Base-by-base conservation (phyloP, 441 rosid species). In the Cnidoscolus chayamansa region DNA sequence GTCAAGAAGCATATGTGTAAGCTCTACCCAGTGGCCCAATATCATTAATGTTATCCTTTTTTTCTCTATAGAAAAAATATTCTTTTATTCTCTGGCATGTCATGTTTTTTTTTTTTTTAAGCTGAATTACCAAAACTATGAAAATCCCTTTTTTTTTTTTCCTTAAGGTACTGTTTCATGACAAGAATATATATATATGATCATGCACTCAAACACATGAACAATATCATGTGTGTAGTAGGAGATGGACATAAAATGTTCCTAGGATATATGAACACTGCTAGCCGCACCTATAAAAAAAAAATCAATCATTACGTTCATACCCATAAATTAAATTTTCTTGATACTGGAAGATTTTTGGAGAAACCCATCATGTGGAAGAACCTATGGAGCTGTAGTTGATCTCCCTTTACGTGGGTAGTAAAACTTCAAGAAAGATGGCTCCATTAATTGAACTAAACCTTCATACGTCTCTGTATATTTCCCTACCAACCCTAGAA, bases 381-480 rank as follows among this genome's bases (percentile, higher is more conserved):
- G 25, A 51, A 58, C 0, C 60, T 19, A 43, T 49, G 25, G 25
- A 25, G 25, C 25, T 25, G 25, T 25, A 25, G 25, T 25, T 25
- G 25, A 25, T 25, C 25, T 25, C 25, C 25, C 25, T 25, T 25
- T 25, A 25, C 25, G 25, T 25, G 25, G 25, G 25, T 25, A 25
- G 25, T 25, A 25, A 25, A 25, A 76, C 53, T 65, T 5, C 2
- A 12, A 51, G 65, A 30, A n/a, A 51, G 49, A 32, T 55, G 1
- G 65, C 67, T 66, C 13, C 77, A 70, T 63, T 55, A 75, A 77
- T 77, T 77, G 83, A 81, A 79, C 72, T 75, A 57, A 43, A 68
- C 81, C 80, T 31, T 10, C 12, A 72, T 45, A 67, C 15, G 79
- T 83, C 84, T 47, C 72, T 61, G 4, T 59, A 73, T 31, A 70